Base-by-base conservation (phyloP, 169 alveolate genomes). In the Amoebophrya sp. region DNA sequence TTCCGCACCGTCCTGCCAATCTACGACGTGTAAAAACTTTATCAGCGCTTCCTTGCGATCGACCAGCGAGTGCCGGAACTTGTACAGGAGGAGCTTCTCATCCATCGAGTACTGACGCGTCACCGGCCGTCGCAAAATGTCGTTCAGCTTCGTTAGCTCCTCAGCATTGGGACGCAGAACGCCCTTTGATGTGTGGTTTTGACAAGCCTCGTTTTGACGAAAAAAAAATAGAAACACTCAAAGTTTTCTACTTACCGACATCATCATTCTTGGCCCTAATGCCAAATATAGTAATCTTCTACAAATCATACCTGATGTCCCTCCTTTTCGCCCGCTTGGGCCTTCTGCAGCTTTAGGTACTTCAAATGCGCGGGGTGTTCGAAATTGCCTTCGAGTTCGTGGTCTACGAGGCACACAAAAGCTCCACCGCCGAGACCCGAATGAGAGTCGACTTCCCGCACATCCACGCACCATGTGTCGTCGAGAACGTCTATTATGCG, bases 301-400 rank as follows among this genome's bases (percentile, higher is more conserved):
- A 12, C 65, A 12, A 47, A 47, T 18, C 6, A 47, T 65, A 65
- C 83, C 83, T 65, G 83, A 26, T 36, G 18, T 10, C 26, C 33
- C 2, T 65, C 83, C 83, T 26, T 65, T 10, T 65, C 83, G 10
- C 83, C 83, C 2, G 2, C 36, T 18, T 65, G 39, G 83, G 39
- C 33, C 83, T 65, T 65, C 26, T 65, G 83, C 2, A 26, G 36
- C n/a, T 65, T 65, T 6, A 65, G 83, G 83, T 65, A 65, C 83
- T 65, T 65, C 33, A 65, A 36, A 36, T 65, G 83, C 83, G 83
- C 83, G 12, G 83, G 83, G n/a, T 65, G 83, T 26, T 65, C 83
- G 83, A 65, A 65, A 6, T 26, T 26, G 83, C 83, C n/a, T 26
- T 65, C 83, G 39, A 65, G 83, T 36, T 65, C 83, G 83, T 65